These are phyloP conservation scores for Apiospora phragmitis DNA, from an alignment of 2,329 filamentous ascomycete genomes.

Conservation along the genomic window DNA sequence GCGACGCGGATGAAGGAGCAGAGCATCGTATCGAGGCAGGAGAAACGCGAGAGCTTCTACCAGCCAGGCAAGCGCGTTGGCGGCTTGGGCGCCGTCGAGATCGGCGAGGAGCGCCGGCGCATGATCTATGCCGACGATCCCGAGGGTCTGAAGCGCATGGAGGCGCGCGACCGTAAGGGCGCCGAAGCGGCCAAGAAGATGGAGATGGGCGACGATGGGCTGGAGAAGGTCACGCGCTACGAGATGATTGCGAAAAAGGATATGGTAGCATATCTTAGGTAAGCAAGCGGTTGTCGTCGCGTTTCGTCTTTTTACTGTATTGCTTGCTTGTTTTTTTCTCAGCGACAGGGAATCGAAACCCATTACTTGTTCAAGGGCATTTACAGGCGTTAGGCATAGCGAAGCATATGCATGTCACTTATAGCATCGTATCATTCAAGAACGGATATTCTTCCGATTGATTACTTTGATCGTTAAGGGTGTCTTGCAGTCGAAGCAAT, in stretches of 20 bases:
- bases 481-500: too few species aligned
- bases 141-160: slow-evolving; percentile 64
- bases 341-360: background rate
- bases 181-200: slow-evolving; percentile 56
- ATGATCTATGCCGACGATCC: slow-evolving; percentile 87
- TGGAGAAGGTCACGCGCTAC: slow-evolving; percentile 69
- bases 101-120: slow-evolving; percentile 81
- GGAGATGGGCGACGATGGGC: slow-evolving; percentile 51
- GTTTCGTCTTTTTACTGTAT: background rate
- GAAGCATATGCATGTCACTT: background rate
- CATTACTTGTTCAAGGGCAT: background rate
- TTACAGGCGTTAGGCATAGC: slow-evolving; percentile 1
- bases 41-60: slow-evolving; percentile 58
- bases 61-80: slow-evolving; percentile 76
- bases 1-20: slow-evolving; percentile 75
- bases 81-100: slow-evolving; percentile 81
- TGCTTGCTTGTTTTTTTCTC: background rate
- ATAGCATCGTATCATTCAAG: background rate
- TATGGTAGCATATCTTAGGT: slow-evolving; percentile 64
- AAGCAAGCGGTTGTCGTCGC: too few species aligned
- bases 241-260: slow-evolving; percentile 97
- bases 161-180: slow-evolving; percentile 63
- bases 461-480: background rate
- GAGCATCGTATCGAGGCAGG: slow-evolving; percentile 43
- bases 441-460: background rate